These are phyloP conservation scores for Aspergillus sp. DNA, from an alignment of 2,329 filamentous ascomycete genomes.

Conservation along the genomic window DNA sequence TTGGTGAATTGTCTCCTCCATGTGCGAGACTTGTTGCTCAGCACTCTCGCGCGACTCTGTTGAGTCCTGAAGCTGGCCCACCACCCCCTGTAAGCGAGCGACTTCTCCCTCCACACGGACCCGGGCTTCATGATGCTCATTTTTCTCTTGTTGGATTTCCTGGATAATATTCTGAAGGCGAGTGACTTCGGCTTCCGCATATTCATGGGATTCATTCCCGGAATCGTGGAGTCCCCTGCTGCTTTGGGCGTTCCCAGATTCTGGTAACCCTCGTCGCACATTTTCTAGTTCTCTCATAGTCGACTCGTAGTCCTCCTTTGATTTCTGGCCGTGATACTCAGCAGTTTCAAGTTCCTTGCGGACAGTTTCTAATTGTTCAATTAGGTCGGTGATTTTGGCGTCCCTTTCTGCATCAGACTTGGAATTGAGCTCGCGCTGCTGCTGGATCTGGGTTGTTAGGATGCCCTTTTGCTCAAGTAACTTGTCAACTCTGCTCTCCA, in stretches of 20 bases:
- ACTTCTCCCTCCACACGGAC: conserved; percentile 26
- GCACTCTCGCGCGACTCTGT: conserved; percentile 28
- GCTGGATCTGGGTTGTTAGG: conserved; percentile 87
- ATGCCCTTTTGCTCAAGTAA: conserved; percentile 87
- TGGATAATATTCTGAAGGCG: conserved; percentile 49
- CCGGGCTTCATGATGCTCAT: conserved; percentile 21
- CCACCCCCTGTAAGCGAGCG: conserved; percentile 26
- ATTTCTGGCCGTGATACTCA: conserved; percentile 40
- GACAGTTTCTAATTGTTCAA: conserved; percentile 56
- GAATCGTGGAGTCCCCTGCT: conserved; percentile 28
- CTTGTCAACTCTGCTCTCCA: conserved; percentile 73
- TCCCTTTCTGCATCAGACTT: conserved; percentile 69
- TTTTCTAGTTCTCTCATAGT: conserved; percentile 46
- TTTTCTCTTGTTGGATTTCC: conserved; percentile 12
- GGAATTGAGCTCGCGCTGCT: conserved; percentile 88
- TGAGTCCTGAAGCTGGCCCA: conserved; percentile 34
- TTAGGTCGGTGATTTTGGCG: conserved; percentile 46
- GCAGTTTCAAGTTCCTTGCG: conserved; percentile 64
- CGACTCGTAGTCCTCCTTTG: conserved; percentile 41
- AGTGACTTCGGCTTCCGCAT: conserved; percentile 30
- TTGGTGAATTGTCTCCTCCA: conserved; percentile 27
- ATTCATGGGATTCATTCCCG: conserved; percentile 29
- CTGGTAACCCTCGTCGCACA: conserved; percentile 36
- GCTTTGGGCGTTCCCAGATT: conserved; percentile 31
- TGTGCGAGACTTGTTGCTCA: conserved; percentile 26